Conservation (phyloP, 2,329 filamentous ascomycete genomes). For the Fusarium algeriense region DNA sequence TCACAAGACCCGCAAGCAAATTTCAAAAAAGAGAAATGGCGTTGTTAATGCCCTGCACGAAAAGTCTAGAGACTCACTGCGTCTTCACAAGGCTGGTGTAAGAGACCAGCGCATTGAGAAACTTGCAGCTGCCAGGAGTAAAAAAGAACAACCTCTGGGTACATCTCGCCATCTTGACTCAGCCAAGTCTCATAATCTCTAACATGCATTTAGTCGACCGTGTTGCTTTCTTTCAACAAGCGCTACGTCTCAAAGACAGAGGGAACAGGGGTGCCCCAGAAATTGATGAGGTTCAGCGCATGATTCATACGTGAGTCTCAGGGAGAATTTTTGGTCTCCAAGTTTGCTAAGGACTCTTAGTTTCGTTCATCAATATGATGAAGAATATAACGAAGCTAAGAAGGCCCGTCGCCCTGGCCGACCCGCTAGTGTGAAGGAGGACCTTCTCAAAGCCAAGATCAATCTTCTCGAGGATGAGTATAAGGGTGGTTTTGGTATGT, state of each 20-base stretch:
- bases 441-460: slow-evolving; percentile 79
- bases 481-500: slow-evolving; percentile 82
- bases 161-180: slow-evolving; percentile 45
- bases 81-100: slow-evolving; percentile 81
- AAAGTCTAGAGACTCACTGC: slow-evolving; percentile 86
- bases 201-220: slow-evolving; percentile 51
- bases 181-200: not conserved
- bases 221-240: slow-evolving; percentile 75
- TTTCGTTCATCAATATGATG: slow-evolving; percentile 76
- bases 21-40: slow-evolving; percentile 85
- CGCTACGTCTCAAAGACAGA: slow-evolving; percentile 60
- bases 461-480: slow-evolving; percentile 82
- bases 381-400: slow-evolving; percentile 75
- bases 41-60: slow-evolving; percentile 83
- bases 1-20: slow-evolving; percentile 87
- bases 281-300: slow-evolving; percentile 67
- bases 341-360: slow-evolving; percentile 51
- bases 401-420: slow-evolving; percentile 81
- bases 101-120: slow-evolving; percentile 87
- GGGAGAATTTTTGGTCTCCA: not conserved
- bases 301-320: slow-evolving; percentile 69
- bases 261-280: slow-evolving; percentile 66
- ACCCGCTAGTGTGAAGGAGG: slow-evolving; percentile 81
- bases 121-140: slow-evolving; percentile 75
- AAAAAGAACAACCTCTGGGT: slow-evolving; percentile 81